Evolutionary conservation across 2,329 filamentous ascomycete genomes (phyloP).

Genomic region (Colletotrichum sp.): DNA sequence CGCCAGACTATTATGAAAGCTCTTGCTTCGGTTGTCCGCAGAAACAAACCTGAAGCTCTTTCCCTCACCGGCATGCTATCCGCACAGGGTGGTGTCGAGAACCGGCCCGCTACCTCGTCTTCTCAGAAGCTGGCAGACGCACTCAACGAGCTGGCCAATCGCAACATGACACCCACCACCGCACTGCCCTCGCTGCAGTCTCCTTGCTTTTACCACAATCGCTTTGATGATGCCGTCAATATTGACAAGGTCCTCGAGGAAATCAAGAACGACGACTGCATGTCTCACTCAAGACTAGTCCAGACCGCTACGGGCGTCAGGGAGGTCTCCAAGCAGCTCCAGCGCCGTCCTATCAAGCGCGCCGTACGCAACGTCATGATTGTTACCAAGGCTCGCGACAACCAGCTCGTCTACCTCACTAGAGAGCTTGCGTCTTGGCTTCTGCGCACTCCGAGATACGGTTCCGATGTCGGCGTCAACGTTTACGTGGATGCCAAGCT

Average conservation of each 20-base stretch:
- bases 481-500: constrained; percentile 99
- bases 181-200: constrained; percentile 78
- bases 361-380: constrained; percentile 97
- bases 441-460: constrained; percentile 86
- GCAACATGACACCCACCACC: constrained; percentile 45
- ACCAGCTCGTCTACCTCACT: constrained; percentile 87
- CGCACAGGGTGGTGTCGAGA: constrained; percentile 39
- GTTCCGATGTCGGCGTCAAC: constrained; percentile 87
- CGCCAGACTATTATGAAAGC: constrained; percentile 85
- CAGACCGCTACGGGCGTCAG: constrained; percentile 95
- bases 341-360: constrained; percentile 87
- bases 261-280: constrained; percentile 84
- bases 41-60: constrained; percentile 65
- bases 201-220: constrained; percentile 96
- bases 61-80: constrained; percentile 66
- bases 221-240: constrained; percentile 95
- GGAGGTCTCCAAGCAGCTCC: constrained; percentile 94
- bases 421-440: constrained; percentile 89
- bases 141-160: constrained; percentile 56
- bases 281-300: constrained; percentile 92
- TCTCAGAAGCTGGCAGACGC: constrained; percentile 69
- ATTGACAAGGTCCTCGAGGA: constrained; percentile 95
- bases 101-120: constrained; percentile 48
- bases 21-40: constrained; percentile 69
- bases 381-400: constrained; percentile 96